Percentiles rank a stretch among this genome's conserved stretches.
Conservation (phyloP, 163 green algal genomes). For the Chlamydomonas reinhardtii region DNA sequence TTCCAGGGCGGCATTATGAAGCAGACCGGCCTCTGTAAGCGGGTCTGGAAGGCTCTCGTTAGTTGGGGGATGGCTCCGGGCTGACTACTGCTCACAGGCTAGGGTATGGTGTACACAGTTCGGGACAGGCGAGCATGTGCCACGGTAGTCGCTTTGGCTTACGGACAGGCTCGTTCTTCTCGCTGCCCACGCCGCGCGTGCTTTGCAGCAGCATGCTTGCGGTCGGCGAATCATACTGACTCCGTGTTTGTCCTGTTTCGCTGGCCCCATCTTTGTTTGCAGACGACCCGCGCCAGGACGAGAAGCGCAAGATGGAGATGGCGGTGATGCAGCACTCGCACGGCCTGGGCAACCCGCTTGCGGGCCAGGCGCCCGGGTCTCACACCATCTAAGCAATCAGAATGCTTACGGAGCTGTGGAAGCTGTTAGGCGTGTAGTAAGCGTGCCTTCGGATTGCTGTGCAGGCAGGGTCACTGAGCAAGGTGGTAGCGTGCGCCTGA, state of each 20-base stretch:
- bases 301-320: conserved; percentile 54
- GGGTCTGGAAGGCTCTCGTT: too few relatives aligned
- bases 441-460: too few relatives aligned
- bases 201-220: neutral
- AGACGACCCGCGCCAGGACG: conserved; percentile 39
- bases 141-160: too few relatives aligned
- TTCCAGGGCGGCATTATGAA: conserved; percentile 55
- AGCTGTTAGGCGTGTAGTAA: too few relatives aligned
- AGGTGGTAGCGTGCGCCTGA: too few relatives aligned
- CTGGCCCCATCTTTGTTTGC: neutral
- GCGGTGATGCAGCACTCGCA: neutral
- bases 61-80: too few relatives aligned
- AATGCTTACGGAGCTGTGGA: too few relatives aligned
- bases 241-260: neutral
- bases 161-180: too few relatives aligned
- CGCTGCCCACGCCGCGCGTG: too few relatives aligned
- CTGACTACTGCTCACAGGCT: neutral
- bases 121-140: too few relatives aligned
- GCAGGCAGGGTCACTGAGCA: too few relatives aligned
- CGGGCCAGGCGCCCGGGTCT: neutral
- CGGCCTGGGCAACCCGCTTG: conserved; percentile 17
- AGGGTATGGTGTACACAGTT: neutral
- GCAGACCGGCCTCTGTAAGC: conserved; percentile 35
- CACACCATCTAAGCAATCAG: neutral
- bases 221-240: too few relatives aligned